Conservation (phyloP, 768 basidiomycete genomes). For the Calocera cornea region DNA sequence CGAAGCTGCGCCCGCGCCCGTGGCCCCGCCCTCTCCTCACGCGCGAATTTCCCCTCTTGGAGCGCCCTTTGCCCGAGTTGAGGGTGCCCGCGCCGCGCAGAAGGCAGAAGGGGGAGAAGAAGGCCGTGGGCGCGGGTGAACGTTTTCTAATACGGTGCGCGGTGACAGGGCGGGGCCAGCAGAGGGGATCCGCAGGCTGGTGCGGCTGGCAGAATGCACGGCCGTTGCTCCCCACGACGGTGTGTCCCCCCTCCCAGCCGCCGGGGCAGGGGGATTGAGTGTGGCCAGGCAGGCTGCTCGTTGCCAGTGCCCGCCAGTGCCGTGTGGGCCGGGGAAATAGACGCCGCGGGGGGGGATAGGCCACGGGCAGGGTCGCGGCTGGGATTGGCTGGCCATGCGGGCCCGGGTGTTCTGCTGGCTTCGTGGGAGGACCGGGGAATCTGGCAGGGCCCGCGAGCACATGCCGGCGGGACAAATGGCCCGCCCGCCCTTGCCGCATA, state of each 20-base stretch:
- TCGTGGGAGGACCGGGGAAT: background rate
- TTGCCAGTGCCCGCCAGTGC: background rate
- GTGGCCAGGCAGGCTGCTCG: background rate
- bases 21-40: background rate
- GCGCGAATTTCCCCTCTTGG: background rate
- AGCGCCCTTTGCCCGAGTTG: background rate
- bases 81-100: background rate
- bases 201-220: background rate
- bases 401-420: background rate
- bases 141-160: background rate
- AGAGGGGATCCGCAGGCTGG: background rate
- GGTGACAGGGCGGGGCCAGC: background rate
- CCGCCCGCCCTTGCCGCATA: background rate
- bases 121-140: background rate
- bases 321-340: background rate
- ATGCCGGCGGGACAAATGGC: background rate
- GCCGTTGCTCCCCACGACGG: background rate
- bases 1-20: background rate
- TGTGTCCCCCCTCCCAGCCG: background rate
- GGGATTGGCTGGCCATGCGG: background rate
- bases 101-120: slow-evolving; percentile 3
- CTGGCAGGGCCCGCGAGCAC: background rate
- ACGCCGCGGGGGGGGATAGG: background rate
- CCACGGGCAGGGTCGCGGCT: background rate
- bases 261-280: too few species aligned